phyloP scores from a whole-genome alignment of 1,284 basidiomycete genomes.

The Caloboletus inedulis region DNA sequence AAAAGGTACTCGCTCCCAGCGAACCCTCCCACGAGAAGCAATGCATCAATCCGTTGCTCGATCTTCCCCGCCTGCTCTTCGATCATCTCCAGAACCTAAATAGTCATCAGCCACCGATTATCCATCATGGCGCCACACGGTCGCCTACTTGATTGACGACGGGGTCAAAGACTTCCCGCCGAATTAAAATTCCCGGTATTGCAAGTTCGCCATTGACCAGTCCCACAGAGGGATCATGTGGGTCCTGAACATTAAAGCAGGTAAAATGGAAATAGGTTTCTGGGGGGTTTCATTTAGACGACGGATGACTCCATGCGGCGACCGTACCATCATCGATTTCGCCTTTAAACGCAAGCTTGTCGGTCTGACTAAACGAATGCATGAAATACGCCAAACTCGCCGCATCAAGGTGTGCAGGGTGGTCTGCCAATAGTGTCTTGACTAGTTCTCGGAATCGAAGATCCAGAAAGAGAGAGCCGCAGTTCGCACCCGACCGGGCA shows the following conservation, averaged over 20 bases:
- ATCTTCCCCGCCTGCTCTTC: slow-evolving; percentile 66
- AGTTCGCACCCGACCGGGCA: slow-evolving; percentile 77
- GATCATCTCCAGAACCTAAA: slow-evolving; percentile 69
- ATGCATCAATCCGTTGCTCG: slow-evolving; percentile 66
- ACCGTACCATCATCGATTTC: slow-evolving; percentile 63
- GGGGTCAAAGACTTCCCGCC: slow-evolving; percentile 77
- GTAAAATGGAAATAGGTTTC: slow-evolving; percentile 80
- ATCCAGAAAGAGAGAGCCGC: slow-evolving; percentile 80
- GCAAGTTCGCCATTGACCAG: slow-evolving; percentile 75
- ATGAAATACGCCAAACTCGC: slow-evolving; percentile 79
- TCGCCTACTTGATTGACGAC: slow-evolving; percentile 63
- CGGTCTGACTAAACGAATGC: slow-evolving; percentile 82
- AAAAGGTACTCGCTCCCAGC: slow-evolving; percentile 79
- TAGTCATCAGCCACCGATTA: slow-evolving; percentile 13
- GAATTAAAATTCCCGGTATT: slow-evolving; percentile 72
- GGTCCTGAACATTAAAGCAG: slow-evolving; percentile 76
- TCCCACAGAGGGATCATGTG: slow-evolving; percentile 69
- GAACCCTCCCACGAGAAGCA: slow-evolving; percentile 83
- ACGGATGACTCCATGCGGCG: slow-evolving; percentile 6
- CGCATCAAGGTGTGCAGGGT: slow-evolving; percentile 75
- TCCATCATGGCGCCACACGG: slow-evolving; percentile 15
- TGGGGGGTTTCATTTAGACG: slow-evolving; percentile 32
- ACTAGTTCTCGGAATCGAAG: slow-evolving; percentile 77
- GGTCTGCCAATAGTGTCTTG: slow-evolving; percentile 62
- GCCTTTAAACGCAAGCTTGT: slow-evolving; percentile 72